Base-by-base conservation (phyloP, 1,139 yeast genomes). In the Blastobotrys aristatus region DNA sequence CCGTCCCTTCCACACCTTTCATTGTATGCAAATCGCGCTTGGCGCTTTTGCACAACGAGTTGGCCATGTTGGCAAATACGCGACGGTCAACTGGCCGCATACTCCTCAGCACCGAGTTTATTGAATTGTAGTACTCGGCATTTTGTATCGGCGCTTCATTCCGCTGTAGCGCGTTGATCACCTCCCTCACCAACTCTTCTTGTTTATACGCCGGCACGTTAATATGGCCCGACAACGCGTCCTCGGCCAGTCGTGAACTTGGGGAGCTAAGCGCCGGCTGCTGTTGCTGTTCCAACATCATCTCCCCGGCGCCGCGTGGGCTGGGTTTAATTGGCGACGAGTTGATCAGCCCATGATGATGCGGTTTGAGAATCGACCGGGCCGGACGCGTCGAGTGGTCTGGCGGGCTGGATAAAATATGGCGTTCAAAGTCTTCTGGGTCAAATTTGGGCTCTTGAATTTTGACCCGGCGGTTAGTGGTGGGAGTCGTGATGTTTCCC, bases 111-210 rank as follows among this genome's bases (percentile, higher is more conserved):
- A 55, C 46, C 2, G 57, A 38, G 43, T 57, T 56, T 21, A 58
- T 39, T 14, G 60, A 53, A 14, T 54, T 54, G 45, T 58, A 58
- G 4, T 52, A 47, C 35, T 53, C 53, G 10, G 55, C 46, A n/a
- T 35, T 27, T 27, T 48, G 51, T 13, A 37, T 36, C n/a, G 53
- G 53, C 22, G 39, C 24, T n/a, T 47, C 44, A 43, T 47, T 45
- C 29, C 47, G 49, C 27, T 45, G 46, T 13, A 57, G 39, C 14
- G 50, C 56, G 14, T 36, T 39, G 18, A 53, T 43, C 4, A 59
- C 60, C n/a, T 50, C 57, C 21, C 49, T 49, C 38, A 58, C 44
- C 26, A 56, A 49, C 8, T 49, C 50, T 14, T 43, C 41, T n/a
- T 22, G 40, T 14, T 29, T 16, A 29, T 36, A 43, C 5, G 46